A percentile compares a stretch with the other conserved stretches of the same genome.
Conservation (phyloP, 2,329 filamentous ascomycete genomes). For the Cercospora beticola region DNA sequence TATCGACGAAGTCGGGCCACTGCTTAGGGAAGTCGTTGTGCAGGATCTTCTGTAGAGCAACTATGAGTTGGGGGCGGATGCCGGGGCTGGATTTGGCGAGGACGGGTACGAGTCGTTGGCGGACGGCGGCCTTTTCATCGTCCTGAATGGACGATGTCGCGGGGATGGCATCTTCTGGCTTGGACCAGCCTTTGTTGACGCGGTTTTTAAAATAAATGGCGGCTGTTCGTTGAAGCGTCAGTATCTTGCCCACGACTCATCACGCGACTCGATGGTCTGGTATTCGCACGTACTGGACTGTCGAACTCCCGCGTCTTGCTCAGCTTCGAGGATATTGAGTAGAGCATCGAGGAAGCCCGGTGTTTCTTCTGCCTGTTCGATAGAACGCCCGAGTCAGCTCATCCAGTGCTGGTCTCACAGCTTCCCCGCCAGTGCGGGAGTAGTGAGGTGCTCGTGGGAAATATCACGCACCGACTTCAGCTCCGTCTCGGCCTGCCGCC, state of each 20-base stretch:
- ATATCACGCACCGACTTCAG: slow-evolving; percentile 68
- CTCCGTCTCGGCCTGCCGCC: slow-evolving; percentile 75
- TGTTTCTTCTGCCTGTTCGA: slow-evolving; percentile 76
- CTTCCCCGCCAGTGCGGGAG: not conserved
- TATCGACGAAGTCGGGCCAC: slow-evolving; percentile 93
- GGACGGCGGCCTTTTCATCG: slow-evolving; percentile 82
- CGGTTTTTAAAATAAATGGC: slow-evolving; percentile 98
- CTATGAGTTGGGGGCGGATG: slow-evolving; percentile 88
- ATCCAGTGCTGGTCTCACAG: not conserved
- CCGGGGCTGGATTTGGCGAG: slow-evolving; percentile 71
- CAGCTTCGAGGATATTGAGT: slow-evolving; percentile 83
- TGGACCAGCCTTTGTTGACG: slow-evolving; percentile 87
- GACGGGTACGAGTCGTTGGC: slow-evolving; percentile 84
- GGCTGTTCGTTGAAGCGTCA: slow-evolving; percentile 53
- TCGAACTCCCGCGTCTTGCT: slow-evolving; percentile 81
- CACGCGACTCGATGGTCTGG: not conserved
- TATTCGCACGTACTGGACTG: slow-evolving; percentile 68
- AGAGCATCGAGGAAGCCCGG: slow-evolving; percentile 87
- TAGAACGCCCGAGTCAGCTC: slow-evolving; percentile 16
- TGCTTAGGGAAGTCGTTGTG: slow-evolving; percentile 91
- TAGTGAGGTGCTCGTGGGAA: not conserved
- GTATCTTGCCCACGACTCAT: not conserved
- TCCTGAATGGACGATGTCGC: slow-evolving; percentile 68
- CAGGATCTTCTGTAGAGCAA: slow-evolving; percentile 91
- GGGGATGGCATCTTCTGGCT: slow-evolving; percentile 66